phyloP scores from a whole-genome alignment of 2,329 filamentous ascomycete genomes.

The Pyricularia pennisetigena region DNA sequence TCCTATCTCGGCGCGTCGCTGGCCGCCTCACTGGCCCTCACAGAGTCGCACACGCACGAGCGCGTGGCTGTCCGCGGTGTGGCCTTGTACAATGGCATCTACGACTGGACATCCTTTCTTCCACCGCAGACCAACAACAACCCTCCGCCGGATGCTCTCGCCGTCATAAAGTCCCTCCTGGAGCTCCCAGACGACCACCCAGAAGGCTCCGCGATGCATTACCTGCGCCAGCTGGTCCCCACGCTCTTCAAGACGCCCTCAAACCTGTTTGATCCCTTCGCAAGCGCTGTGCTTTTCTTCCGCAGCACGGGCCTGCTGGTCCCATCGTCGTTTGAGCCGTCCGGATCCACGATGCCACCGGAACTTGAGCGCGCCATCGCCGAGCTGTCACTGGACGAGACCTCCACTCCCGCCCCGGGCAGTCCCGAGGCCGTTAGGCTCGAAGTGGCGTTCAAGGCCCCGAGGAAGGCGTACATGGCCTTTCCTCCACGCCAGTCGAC shows the following conservation, averaged over 20 bases:
- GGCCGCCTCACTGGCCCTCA: slow-evolving; percentile 46
- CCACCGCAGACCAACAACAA: slow-evolving; percentile 41
- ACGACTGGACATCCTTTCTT: slow-evolving; percentile 54
- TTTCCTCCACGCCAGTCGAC: slow-evolving; percentile 39
- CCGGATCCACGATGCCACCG: not conserved
- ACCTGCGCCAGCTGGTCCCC: slow-evolving; percentile 21
- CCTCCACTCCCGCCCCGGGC: not conserved
- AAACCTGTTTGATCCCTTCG: slow-evolving; percentile 50
- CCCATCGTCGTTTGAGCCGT: slow-evolving; percentile 29
- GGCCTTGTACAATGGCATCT: slow-evolving; percentile 49
- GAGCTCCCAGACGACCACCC: slow-evolving; percentile 14
- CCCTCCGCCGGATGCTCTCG: slow-evolving; percentile 4
- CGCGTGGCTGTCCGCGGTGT: slow-evolving; percentile 41
- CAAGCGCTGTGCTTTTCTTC: slow-evolving; percentile 48
- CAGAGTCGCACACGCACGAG: slow-evolving; percentile 35
- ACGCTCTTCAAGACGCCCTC: slow-evolving; percentile 37
- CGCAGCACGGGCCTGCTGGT: slow-evolving; percentile 37
- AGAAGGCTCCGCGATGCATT: slow-evolving; percentile 24
- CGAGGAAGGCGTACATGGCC: slow-evolving; percentile 30
- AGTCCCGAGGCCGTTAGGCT: slow-evolving; percentile 6
- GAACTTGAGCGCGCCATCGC: slow-evolving; percentile 7
- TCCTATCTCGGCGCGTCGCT: slow-evolving; percentile 48
- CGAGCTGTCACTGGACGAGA: slow-evolving; percentile 5
- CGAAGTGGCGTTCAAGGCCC: slow-evolving; percentile 14
- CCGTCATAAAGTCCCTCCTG: slow-evolving; percentile 3